Conservation (phyloP, 257 asterid genomes). For the Scutellaria galericulata region DNA sequence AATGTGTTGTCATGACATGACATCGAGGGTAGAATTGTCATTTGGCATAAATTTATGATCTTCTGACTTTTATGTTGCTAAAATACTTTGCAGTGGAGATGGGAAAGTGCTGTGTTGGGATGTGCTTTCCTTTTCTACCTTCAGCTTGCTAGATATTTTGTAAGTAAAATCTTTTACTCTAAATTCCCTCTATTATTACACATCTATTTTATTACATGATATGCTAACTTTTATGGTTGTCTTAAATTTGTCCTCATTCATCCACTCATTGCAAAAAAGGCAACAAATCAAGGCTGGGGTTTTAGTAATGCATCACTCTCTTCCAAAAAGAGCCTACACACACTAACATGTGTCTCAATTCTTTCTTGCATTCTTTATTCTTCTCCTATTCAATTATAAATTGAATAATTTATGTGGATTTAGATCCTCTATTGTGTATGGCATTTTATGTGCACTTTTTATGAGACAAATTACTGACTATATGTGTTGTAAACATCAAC, state of each 20-base stretch:
- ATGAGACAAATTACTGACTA: too few species aligned
- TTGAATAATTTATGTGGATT: too few species aligned
- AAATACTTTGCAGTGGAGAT: constrained; percentile 80
- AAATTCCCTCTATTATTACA: neutral
- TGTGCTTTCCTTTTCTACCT: constrained; percentile 85
- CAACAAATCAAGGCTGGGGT: constrained; percentile 16
- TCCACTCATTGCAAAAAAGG: constrained; percentile 18
- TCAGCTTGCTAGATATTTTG: constrained; percentile 69
- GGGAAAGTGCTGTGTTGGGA: constrained; percentile 96
- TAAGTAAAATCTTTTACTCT: constrained; percentile 47
- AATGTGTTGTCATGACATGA: too few species aligned
- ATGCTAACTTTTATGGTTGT: neutral
- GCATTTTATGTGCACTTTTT: too few species aligned
- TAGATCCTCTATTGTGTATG: too few species aligned
- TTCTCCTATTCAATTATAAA: too few species aligned
- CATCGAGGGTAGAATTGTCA: neutral
- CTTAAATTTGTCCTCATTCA: neutral
- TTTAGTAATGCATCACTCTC: constrained; percentile 9
- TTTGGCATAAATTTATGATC: neutral
- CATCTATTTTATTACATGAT: neutral
- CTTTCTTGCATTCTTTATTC: neutral
- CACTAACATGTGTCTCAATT: neutral
- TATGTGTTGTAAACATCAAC: too few species aligned
- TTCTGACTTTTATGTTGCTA: neutral
- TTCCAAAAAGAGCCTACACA: neutral